Evolutionary conservation across 768 basidiomycete genomes (phyloP), one percentile per base, ranked within the genome.

Genomic region (Sarcodon aspratus): DNA sequence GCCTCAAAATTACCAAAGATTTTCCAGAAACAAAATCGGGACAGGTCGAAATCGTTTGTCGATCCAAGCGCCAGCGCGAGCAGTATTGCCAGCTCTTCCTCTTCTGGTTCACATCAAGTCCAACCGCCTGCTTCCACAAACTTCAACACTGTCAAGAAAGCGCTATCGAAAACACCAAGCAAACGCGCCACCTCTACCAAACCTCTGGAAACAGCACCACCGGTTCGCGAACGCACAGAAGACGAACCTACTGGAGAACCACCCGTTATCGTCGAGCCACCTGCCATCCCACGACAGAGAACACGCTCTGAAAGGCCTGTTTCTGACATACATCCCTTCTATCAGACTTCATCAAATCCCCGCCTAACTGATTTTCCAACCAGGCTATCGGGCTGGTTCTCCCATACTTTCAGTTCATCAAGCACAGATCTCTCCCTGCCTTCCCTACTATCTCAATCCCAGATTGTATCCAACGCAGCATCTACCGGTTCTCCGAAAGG

Each of bases 301-400:
- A 70, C 74, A 48, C 72, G 78, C 56, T 65, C 76, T 33, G 78
- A 79, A 58, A 74, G 80, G 36, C 78, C 80, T 9, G 64, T 69
- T 47, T 73, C 69, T 56, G 13, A 67, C 66, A 8, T 67, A 69
- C 32, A 71, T 49, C 72, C 74, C 52, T 67, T 73, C 51, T 74
- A 72, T 47, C 61, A 74, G 44, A 66, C 72, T 32, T 56, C 68
- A 49, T 65, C 69, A n/a, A 64, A 66, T 42, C 60, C 70, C 11
- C 73, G 77, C 48, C 74, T 85, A 52, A 68, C 75, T 52, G 84
- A 87, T 67, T 72, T 89, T 32, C 81, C 86, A 1, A 80, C 79
- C 11, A 74, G 87, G 0, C 76, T 89, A 42, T 80, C 85, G 0
- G 85, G 86, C 55, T 86, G 87, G 86, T 75, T 89, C 64, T 76